These are phyloP conservation scores for Seiridium cupressi DNA, from an alignment of 2,329 filamentous ascomycete genomes.

Conservation along the genomic window DNA sequence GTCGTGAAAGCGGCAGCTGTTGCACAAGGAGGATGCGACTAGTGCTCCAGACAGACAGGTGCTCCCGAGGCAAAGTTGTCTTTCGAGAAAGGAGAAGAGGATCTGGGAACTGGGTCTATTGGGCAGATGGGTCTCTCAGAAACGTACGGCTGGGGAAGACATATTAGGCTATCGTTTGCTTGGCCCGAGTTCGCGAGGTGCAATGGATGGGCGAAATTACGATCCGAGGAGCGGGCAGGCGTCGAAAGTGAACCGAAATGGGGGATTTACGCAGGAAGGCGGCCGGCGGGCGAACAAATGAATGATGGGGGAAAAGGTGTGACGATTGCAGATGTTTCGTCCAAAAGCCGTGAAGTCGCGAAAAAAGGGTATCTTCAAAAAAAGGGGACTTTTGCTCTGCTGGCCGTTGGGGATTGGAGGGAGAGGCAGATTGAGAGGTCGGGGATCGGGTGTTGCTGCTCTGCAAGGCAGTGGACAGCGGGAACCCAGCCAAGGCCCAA, in stretches of 20 bases:
- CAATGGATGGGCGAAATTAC: background rate
- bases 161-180: constrained; percentile 27
- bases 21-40: background rate
- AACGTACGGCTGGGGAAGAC: constrained; percentile 33
- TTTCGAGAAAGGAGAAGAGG: background rate
- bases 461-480: too few relatives aligned
- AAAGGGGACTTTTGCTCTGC: constrained; percentile 9
- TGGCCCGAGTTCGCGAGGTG: background rate
- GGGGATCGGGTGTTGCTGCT: background rate
- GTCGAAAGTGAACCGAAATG: background rate
- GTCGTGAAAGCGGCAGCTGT: background rate
- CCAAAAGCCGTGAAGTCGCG: constrained; percentile 9
- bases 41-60: background rate
- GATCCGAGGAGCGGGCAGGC: background rate
- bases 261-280: background rate
- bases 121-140: background rate
- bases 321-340: constrained; percentile 6
- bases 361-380: constrained; percentile 11
- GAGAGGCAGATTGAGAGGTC: constrained; percentile 3
- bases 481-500: background rate
- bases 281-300: background rate
- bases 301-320: background rate
- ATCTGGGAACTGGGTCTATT: background rate
- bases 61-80: background rate
- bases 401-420: constrained; percentile 5